Base-by-base conservation (phyloP, 148 eudicot species). In the Gaultheria prostrata region DNA sequence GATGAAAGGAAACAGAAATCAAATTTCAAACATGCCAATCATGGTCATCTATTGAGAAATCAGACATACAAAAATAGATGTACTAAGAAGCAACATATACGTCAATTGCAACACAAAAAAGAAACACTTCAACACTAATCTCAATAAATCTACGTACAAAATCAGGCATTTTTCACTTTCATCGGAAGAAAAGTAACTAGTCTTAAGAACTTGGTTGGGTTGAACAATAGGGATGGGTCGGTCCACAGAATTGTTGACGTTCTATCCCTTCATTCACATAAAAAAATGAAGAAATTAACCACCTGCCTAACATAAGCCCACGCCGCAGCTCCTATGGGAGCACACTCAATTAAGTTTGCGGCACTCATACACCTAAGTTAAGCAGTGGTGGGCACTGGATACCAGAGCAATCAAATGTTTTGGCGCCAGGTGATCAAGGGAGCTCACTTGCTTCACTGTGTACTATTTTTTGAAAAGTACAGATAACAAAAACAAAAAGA, bases 1-100 rank as follows among this genome's bases (percentile, higher is more conserved):
- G 76, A 86, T 79, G 56, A 78, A 49, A 80, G 85, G 76, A 78
- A 78, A 78, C 4, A 6, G 28, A 21, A 50, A 59, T 46, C 56
- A 51, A 70, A 78, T 53, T 57, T 32, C 69, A 81, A 70, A 71
- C 54, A 51, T 4, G 21, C 14, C 54, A 32, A 78, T 49, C 35
- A 43, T 4, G 1, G 30, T 85, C 17, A 4, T 21, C 74, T 76
- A 59, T 81, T 46, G 79, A 81, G 20, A 39, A 74, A 71, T 74
- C 33, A 49, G 33, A 57, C 15, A 54, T 18, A 49, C 26, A 82
- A 48, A 33, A 49, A 61, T 33, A 71, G 53, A 67, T 6, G 48
- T 57, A 46, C 12, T 63, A 21, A 43, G 53, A 30, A 20, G 43
- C 63, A 32, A 9, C 26, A 24, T 10, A 48, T 14, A 43, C 2